These are phyloP conservation scores for Silene latifolia DNA, from an alignment of 148 eudicot genomes.

Conservation along the genomic window DNA sequence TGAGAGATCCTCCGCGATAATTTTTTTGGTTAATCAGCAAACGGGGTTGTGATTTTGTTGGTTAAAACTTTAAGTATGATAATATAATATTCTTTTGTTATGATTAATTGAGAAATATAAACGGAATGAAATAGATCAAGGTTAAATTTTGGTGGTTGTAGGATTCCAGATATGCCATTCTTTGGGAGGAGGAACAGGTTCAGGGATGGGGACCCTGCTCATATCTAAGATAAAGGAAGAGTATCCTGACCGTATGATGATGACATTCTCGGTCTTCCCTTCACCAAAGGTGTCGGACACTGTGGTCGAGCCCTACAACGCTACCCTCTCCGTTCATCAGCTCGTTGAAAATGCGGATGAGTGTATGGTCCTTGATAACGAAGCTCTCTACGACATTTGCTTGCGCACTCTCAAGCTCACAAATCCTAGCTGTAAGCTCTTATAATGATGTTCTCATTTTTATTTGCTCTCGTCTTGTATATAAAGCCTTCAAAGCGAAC, in stretches of 20 bases:
- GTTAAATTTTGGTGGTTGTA: conserved; percentile 11
- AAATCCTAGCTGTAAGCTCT: conserved; percentile 53
- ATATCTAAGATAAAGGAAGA: conserved; percentile 57
- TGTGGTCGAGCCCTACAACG: conserved; percentile 59
- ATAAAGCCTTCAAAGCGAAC: neutral
- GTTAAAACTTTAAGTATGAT: neutral
- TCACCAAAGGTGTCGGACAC: conserved; percentile 60
- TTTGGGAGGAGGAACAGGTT: conserved; percentile 58
- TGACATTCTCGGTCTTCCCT: conserved; percentile 57
- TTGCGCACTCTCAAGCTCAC: conserved; percentile 60
- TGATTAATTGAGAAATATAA: neutral
- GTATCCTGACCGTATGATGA: conserved; percentile 58
- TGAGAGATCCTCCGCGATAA: neutral
- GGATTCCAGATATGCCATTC: conserved; percentile 62
- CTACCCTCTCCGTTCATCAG: conserved; percentile 55
- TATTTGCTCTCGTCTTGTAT: neutral
- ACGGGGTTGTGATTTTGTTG: neutral
- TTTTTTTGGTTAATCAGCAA: neutral
- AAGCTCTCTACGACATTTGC: conserved; percentile 58
- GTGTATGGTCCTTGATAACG: conserved; percentile 57
- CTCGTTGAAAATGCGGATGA: conserved; percentile 58
- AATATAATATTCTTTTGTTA: neutral
- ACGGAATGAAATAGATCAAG: too few relatives aligned
- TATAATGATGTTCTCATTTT: neutral
- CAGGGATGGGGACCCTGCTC: conserved; percentile 55